Evolutionary conservation across 176 grass and related monocot genomes (phyloP), one percentile per base, ranked within the genome.

Genomic region (Musa beccarii): DNA sequence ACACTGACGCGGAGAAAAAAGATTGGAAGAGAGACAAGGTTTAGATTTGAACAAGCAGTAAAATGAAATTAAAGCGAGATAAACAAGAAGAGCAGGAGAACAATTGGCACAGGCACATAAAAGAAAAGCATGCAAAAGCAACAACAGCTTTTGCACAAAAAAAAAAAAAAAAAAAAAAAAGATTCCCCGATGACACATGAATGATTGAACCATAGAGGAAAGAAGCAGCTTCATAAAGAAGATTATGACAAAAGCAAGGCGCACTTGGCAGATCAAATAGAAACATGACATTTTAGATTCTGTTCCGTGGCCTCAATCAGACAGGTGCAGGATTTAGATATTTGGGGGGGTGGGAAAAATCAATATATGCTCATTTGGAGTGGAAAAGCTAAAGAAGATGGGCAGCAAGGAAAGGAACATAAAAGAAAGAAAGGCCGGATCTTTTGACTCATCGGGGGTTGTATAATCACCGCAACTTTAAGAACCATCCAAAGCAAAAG

Each of bases 1-100:
- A 55, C 79, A 73, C 79, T 80, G 79, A 9, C 17, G 51, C 53
- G 26, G 49, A 49, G 2, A 63, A 29, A 71, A 61, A 68, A 55
- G 11, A 54, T 17, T 49, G 1, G 14, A 26, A 17, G 2, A 69
- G 53, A 70, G 9, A 52, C 57, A 22, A 22, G 26, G n/a, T 64
- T 52, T 21, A 63, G 28, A 57, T n/a, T 3, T 26, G 26, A 53
- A 53, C 3, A 4, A 43, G 34, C 34, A 43, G 29, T 5, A 34
- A 43, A 43, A 6, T 43, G 34, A 4, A 43, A 43, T 43, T 43
- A 43, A 43, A 43, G 34, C 21, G 3, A 66, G 11, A 24, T 26
- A 66, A 20, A 66, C 22, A 66, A 26, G 11, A 25, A 26, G 22
- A 9, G 28, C 14, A 23, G 10, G 10, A 23, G 25, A 68, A 68